Base-by-base conservation (phyloP, 192 early-diverging fungal species). In the Cladochytrium replicatum region DNA sequence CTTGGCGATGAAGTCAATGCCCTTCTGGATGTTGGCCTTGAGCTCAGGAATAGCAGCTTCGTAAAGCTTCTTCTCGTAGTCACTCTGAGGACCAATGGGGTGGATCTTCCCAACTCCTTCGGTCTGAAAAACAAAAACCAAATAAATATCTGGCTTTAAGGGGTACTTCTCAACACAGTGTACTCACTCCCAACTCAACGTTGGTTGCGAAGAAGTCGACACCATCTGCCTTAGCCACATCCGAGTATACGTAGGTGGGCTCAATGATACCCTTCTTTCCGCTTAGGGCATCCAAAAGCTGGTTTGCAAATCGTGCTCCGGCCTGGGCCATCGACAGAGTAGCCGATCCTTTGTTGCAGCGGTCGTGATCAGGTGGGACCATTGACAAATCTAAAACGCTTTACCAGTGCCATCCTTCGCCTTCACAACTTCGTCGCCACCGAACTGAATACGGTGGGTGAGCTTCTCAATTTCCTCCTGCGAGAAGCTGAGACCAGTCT, bases 371-470 rank as follows among this genome's bases (percentile, higher is more conserved):
- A n/a, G 43, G n/a, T n/a, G n/a, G n/a, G n/a, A n/a, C n/a, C n/a
- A n/a, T n/a, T n/a, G n/a, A n/a, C n/a, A n/a, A n/a, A n/a, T n/a
- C n/a, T n/a, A n/a, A n/a, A n/a, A n/a, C n/a, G n/a, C n/a, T n/a
- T 55, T n/a, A 63, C 68, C 89, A 31, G 85, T 81, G 44, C 92
- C 94, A 73, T 91, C 84, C 83, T 97, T 97, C 60, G 93, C 93
- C 81, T 93, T 87, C 61, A 97, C 89, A 27, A 97, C 93, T 69
- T 97, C 93, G 62, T 97, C 93, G 58, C 93, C 93, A 60, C 88
- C 93, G 63, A 83, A 94, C 75, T 97, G 93, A 66, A 97, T 97
- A 61, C 91, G 89, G 60, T 91, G 58, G 48, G 93, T 97, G 51
- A 97, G 75, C 27, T 72, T 78, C 63, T 91, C 85, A 46, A 81